Percentiles rank a stretch among this genome's conserved stretches.
Evolutionary conservation across 495 filamentous ascomycete species (phyloP).

Genomic region (Penicillium maclennaniae): DNA sequence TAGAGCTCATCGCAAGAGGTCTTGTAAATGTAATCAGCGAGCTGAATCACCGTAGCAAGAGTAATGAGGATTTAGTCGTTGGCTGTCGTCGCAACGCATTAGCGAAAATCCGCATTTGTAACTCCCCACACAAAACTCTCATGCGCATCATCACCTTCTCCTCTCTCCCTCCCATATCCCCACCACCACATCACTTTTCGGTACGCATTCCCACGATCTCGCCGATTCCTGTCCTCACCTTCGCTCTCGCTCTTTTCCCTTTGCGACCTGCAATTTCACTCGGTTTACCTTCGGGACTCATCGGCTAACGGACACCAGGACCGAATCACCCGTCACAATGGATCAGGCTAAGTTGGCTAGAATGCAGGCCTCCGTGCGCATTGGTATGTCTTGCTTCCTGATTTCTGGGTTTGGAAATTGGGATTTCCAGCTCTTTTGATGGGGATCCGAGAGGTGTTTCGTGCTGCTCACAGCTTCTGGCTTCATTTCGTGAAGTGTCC

Average conservation of each 20-base stretch:
- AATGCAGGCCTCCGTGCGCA: conserved; percentile 55
- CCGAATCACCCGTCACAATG: conserved; percentile 41
- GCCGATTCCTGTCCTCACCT: background rate
- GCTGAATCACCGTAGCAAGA: background rate
- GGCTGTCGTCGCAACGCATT: conserved; percentile 18
- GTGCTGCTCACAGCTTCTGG: background rate
- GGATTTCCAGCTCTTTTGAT: background rate
- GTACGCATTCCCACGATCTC: conserved; percentile 2
- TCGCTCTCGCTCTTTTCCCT: background rate
- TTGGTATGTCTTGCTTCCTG: conserved; percentile 45
- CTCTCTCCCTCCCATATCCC: conserved; percentile 9
- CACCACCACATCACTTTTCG: conserved; percentile 8
- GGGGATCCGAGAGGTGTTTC: conserved; percentile 2
- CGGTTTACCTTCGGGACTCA: background rate
- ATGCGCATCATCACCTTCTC: conserved; percentile 20
- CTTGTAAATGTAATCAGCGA: background rate
- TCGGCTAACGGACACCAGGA: conserved; percentile 26
- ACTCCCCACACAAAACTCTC: conserved; percentile 25
- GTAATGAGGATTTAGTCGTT: background rate
- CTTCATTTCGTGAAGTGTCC: background rate
- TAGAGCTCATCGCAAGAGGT: background rate
- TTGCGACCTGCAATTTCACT: background rate
- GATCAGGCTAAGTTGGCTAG: conserved; percentile 56
- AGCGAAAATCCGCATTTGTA: conserved; percentile 25
- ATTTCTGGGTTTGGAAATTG: background rate